Evolutionary conservation across 352 stramenopile species (phyloP), one percentile per base, ranked within the genome.

Genomic region (Elongisporangium prolatum): DNA sequence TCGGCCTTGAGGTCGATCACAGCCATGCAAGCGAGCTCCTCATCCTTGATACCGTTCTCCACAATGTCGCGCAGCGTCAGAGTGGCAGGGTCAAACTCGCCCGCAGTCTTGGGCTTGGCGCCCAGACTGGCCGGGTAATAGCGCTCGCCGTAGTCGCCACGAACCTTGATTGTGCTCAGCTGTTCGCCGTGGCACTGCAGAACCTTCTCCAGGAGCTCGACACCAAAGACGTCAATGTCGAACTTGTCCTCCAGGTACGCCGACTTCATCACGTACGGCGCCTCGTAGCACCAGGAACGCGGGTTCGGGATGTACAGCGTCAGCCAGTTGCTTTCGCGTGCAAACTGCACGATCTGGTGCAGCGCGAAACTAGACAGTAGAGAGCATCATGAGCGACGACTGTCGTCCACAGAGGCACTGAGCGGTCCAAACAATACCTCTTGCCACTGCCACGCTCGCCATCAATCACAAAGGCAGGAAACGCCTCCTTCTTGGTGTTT

Each of bases 291-390:
- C 84, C 84, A 95, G 59, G 83, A 78, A 53, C 86, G 84, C 54
- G 84, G 78, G 57, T 77, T 72, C 16, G 85, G 86, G 24, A 93
- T 72, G 65, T 93, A 94, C 21, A 96, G 75, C 60, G 93, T 84
- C 59, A 96, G 69, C 86, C 86, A 96, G 48, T 87, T 75, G 66
- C 75, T 91, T 60, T 93, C 86, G 22, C 86, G 84, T 47, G 86
- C 86, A 56, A 80, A 94, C 66, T 94, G 84, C 65, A 96, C 86
- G 59, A 94, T 91, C 72, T 96, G 85, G 56, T 93, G 77, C 37
- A 96, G 68, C 64, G 85, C 80, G 48, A 93, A 82, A 54, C 34
- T 44, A 17, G 1, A 44, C 34, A 44, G 9, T 13, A 44, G 34
- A 44, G 34, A 44, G 34, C 34, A 44, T 16, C 10, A 13, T 44